phyloP scores from a whole-genome alignment of 2,329 filamentous ascomycete species.

The Aspergillus luchuensis region DNA sequence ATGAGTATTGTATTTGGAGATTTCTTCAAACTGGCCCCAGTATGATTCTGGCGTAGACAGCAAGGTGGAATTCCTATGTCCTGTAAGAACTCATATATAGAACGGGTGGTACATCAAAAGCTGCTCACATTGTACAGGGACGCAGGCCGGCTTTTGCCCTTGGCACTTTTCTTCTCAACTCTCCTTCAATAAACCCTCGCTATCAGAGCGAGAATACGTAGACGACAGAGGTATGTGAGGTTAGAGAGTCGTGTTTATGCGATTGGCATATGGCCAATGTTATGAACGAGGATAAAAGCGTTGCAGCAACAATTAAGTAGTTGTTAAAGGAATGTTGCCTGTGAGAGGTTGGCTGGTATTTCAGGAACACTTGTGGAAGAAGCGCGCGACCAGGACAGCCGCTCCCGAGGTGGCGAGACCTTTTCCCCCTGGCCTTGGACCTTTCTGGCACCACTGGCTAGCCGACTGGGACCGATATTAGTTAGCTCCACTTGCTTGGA shows the following conservation, averaged over 20 bases:
- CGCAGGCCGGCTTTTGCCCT: slow-evolving; percentile 4
- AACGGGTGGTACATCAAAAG: neutral
- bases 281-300: too few relatives aligned
- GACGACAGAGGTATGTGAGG: neutral
- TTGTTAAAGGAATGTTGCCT: too few relatives aligned
- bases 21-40: slow-evolving; percentile 66
- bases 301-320: neutral
- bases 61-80: slow-evolving; percentile 49
- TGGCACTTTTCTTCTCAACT: neutral
- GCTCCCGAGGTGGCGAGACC: slow-evolving; percentile 41
- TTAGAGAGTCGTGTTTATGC: neutral
- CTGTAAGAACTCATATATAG: slow-evolving; percentile 2
- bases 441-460: slow-evolving; percentile 36
- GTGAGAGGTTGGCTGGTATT: slow-evolving; percentile 18
- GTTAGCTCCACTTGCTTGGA: slow-evolving; percentile 9
- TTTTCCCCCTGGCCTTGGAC: slow-evolving; percentile 24
- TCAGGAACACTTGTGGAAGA: slow-evolving; percentile 20
- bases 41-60: slow-evolving; percentile 57
- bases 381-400: slow-evolving; percentile 23
- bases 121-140: slow-evolving; percentile 24
- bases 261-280: neutral
- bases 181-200: neutral
- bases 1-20: slow-evolving; percentile 74
- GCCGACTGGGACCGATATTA: slow-evolving; percentile 32
- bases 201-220: neutral